Evolutionary conservation across 164 flowering plant genomes (phyloP), one percentile per base, ranked within the genome.

Genomic region (Annona squamosa): DNA sequence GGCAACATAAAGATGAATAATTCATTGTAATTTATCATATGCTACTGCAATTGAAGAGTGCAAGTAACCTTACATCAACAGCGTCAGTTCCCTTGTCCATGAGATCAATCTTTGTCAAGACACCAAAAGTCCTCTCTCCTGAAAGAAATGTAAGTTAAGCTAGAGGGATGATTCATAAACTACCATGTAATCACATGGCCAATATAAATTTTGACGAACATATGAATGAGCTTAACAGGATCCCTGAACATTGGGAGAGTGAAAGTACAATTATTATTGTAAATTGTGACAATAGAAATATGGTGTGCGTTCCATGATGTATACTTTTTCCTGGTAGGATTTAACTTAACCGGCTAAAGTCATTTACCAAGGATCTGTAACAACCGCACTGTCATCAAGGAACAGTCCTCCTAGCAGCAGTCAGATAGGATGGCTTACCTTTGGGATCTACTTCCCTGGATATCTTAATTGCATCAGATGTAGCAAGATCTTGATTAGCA

Each of bases 81-180:
- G 98, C 98, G 86, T 93, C 88, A 46, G 98, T 93, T 26, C 98
- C 98, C 89, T 87, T 90, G 71, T 93, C 98, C 98, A 93, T 93
- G 61, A 93, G 97, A 82, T 93, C 98, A 79, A 93, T 90, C 88
- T 93, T 91, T 72, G 98, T 93, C 83, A 93, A 81, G 26, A 93
- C 98, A 41, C 97, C 98, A 74, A 91, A 77, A 73, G 98, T 91
- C 81, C 97, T 88, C 81, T 91, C 97, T 48, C 94, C 97, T 91
- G 84, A 46, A 83, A 76, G 16, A 47, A 26, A 1, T 0, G 48
- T 5, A 65, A 48, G 17, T 16, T 17, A 37, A 18, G 17, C 44
- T 66, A 46, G 46, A 19, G 19, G 18, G 59, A 48, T 4, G 1
- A 48, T 42, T n/a, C 37, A 26, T 26, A 45, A 18, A n/a, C 1